phyloP scores from a whole-genome alignment of 352 stramenopile genomes.

The Phytopythium mirpurense region DNA sequence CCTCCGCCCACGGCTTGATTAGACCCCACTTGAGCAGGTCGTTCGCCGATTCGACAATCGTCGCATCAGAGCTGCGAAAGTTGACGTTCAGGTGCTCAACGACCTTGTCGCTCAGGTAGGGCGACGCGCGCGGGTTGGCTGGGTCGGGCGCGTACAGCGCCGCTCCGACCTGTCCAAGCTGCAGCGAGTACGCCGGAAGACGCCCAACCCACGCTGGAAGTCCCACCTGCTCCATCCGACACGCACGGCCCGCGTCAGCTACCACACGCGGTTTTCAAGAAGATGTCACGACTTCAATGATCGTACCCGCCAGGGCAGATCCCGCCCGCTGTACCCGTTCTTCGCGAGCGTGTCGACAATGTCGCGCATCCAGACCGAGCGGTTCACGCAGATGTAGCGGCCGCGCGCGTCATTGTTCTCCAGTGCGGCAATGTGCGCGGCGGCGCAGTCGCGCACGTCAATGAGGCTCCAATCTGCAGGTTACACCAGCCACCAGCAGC shows the following conservation, averaged over 20 bases:
- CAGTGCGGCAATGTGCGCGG: conserved; percentile 73
- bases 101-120: conserved; percentile 79
- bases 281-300: not conserved
- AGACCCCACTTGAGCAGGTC: conserved; percentile 82
- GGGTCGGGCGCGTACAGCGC: conserved; percentile 67
- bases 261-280: not conserved
- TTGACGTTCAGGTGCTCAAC: conserved; percentile 74
- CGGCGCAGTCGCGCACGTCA: conserved; percentile 80
- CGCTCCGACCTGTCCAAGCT: conserved; percentile 81
- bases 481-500: not conserved
- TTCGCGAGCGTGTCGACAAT: conserved; percentile 80
- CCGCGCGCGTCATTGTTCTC: conserved; percentile 81
- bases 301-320: conserved; percentile 73
- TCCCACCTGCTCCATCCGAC: conserved; percentile 26
- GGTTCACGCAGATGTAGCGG: conserved; percentile 86
- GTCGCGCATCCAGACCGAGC: conserved; percentile 85
- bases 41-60: conserved; percentile 77
- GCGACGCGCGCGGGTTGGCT: conserved; percentile 43
- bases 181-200: conserved; percentile 78
- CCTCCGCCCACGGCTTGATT: conserved; percentile 87
- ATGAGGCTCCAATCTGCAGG: conserved; percentile 76
- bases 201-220: conserved; percentile 82
- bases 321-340: conserved; percentile 82
- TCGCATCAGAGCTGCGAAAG: conserved; percentile 55
- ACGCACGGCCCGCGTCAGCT: not conserved